Percentiles rank a stretch among this genome's conserved stretches.
Evolutionary conservation across 1,139 yeast species (phyloP).

Genomic region (Pichia sp.): DNA sequence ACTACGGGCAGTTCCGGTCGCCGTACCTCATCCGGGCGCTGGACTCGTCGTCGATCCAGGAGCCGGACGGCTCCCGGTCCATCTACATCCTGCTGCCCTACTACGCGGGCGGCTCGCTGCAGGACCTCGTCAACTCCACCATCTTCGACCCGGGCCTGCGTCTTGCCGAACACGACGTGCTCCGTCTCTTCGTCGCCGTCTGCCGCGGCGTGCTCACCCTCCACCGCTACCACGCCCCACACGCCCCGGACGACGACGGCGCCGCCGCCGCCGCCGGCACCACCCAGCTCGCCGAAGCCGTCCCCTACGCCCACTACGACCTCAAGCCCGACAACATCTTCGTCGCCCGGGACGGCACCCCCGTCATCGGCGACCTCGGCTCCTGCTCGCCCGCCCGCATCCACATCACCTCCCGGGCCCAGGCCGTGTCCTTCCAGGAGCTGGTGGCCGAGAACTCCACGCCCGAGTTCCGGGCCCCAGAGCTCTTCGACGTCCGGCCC

Average conservation of each 20-base stretch:
- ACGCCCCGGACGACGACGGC: too few species aligned
- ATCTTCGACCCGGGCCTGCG: conserved; percentile 46
- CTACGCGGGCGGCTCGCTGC: conserved; percentile 66
- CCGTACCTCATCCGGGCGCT: conserved; percentile 67
- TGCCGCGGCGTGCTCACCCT: conserved; percentile 71
- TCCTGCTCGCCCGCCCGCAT: conserved; percentile 66
- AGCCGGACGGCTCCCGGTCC: conserved; percentile 72
- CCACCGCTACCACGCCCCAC: conserved; percentile 54
- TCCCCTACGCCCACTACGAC: conserved; percentile 82
- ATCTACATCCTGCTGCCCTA: conserved; percentile 78
- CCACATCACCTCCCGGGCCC: conserved; percentile 53
- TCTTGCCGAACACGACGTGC: conserved; percentile 59
- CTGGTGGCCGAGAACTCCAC: conserved; percentile 84
- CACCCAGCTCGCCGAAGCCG: conserved; percentile 54
- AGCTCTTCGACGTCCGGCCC: conserved; percentile 70
- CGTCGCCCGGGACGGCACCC: conserved; percentile 68
- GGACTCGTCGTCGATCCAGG: conserved; percentile 69
- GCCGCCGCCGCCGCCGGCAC: conserved; percentile 1
- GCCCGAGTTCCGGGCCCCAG: conserved; percentile 87
- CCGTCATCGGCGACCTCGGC: conserved; percentile 82
- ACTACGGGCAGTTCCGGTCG: conserved; percentile 64
- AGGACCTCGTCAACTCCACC: conserved; percentile 66
- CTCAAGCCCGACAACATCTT: conserved; percentile 86
- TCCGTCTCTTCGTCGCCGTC: conserved; percentile 59
- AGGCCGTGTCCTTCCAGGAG: conserved; percentile 75